A percentile compares a stretch with the other conserved stretches of the same genome.
Evolutionary conservation across 306 rosid genomes (phyloP).

Genomic region (Rosa persica): DNA sequence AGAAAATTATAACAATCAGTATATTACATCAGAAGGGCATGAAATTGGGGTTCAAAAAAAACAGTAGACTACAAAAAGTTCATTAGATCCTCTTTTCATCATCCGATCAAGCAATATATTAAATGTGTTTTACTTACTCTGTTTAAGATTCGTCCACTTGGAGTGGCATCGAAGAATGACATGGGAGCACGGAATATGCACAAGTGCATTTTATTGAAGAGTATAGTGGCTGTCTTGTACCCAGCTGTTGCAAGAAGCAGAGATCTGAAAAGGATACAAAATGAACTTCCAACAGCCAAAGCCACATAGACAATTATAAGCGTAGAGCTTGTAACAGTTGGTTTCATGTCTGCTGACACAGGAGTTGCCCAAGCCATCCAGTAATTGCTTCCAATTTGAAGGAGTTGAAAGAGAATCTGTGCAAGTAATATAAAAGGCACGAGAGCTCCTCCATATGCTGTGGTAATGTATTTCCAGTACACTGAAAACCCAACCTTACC

Average conservation of each 20-base stretch:
- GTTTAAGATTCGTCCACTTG: conserved; percentile 78
- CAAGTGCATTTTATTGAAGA: conserved; percentile 73
- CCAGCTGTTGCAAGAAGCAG: conserved; percentile 52
- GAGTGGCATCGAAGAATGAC: conserved; percentile 91
- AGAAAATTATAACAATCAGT: not conserved
- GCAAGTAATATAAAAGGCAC: conserved; percentile 72
- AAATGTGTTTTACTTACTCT: conserved; percentile 47
- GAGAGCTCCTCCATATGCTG: conserved; percentile 78
- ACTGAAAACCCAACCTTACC: conserved; percentile 73
- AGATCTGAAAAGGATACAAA: conserved; percentile 52
- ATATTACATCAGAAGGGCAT: not conserved
- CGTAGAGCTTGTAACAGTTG: conserved; percentile 42
- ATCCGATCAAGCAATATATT: not conserved
- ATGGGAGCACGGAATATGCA: conserved; percentile 82
- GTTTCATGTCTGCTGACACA: conserved; percentile 51
- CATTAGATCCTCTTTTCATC: not conserved
- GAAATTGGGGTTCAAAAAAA: not conserved
- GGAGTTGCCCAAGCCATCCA: conserved; percentile 98
- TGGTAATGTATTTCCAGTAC: conserved; percentile 69
- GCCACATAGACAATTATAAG: conserved; percentile 60
- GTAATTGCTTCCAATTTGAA: conserved; percentile 90
- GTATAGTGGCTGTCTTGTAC: conserved; percentile 67
- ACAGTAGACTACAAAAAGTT: too few relatives aligned
- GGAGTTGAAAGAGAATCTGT: conserved; percentile 59
- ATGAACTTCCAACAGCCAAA: conserved; percentile 69